phyloP scores from a whole-genome alignment of 768 basidiomycete genomes.

The Daedaleopsis sinensis region DNA sequence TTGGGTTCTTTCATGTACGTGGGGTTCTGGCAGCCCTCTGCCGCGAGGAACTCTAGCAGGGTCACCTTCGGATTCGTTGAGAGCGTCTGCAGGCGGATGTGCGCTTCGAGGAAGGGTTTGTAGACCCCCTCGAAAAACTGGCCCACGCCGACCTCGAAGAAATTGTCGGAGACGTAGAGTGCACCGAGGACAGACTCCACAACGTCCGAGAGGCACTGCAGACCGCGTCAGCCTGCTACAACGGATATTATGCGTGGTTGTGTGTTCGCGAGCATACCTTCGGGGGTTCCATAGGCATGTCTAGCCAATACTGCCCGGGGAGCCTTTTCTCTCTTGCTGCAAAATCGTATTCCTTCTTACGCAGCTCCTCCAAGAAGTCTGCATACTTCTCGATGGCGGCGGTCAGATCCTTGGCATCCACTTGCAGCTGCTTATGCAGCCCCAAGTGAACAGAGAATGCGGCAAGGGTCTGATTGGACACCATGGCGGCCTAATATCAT shows the following conservation, averaged over 20 bases:
- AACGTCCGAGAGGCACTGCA: slow-evolving; percentile 74
- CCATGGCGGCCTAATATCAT: slow-evolving; percentile 71
- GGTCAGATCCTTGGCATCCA: slow-evolving; percentile 56
- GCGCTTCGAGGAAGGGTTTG: slow-evolving; percentile 77
- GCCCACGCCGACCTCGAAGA: slow-evolving; percentile 61
- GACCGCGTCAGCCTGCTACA: neutral
- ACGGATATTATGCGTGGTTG: no score
- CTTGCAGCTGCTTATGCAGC: slow-evolving; percentile 61
- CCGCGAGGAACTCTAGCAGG: slow-evolving; percentile 73
- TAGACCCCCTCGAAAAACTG: slow-evolving; percentile 68
- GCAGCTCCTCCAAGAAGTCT: slow-evolving; percentile 46
- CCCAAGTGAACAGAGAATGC: slow-evolving; percentile 75
- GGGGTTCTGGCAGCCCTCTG: slow-evolving; percentile 70
- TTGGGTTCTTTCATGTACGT: slow-evolving; percentile 52
- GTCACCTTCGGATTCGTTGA: slow-evolving; percentile 78
- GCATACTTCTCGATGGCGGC: slow-evolving; percentile 57
- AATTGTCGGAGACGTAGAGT: slow-evolving; percentile 75
- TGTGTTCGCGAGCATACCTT: slow-evolving; percentile 50
- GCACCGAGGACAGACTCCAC: slow-evolving; percentile 83
- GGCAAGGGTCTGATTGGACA: slow-evolving; percentile 77
- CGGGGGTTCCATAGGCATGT: slow-evolving; percentile 60
- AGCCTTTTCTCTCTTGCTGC: slow-evolving; percentile 52
- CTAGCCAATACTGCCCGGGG: slow-evolving; percentile 79
- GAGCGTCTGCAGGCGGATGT: slow-evolving; percentile 72
- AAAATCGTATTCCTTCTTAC: slow-evolving; percentile 46